These are phyloP conservation scores for Scorias spongiosa DNA, from an alignment of 2,329 filamentous ascomycete species.

Conservation along the genomic window DNA sequence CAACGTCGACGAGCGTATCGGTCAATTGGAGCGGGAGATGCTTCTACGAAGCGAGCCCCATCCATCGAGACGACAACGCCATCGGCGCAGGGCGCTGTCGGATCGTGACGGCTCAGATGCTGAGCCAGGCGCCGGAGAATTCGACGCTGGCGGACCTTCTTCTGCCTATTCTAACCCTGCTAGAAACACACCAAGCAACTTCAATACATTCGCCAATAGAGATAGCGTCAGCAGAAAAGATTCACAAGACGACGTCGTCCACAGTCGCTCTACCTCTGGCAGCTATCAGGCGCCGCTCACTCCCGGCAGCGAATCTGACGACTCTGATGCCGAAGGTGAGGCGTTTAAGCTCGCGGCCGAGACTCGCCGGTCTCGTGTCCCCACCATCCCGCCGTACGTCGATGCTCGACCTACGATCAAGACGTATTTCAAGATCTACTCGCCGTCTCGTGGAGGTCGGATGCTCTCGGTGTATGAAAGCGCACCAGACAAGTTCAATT, in stretches of 20 bases:
- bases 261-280: neutral
- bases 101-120: constrained; percentile 23
- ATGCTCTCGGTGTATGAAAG: constrained; percentile 44
- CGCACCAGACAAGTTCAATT: constrained; percentile 44
- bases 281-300: neutral
- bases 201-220: constrained; percentile 15
- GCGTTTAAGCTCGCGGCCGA: constrained; percentile 8
- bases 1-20: constrained; percentile 37
- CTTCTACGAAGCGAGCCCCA: constrained; percentile 25
- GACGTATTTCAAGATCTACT: constrained; percentile 48
- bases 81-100: neutral
- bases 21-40: constrained; percentile 39
- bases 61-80: constrained; percentile 15
- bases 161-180: constrained; percentile 1
- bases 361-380: constrained; percentile 16
- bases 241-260: neutral
- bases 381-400: constrained; percentile 38
- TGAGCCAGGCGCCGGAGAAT: constrained; percentile 20
- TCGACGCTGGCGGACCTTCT: constrained; percentile 1
- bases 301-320: constrained; percentile 4
- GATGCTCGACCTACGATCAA: constrained; percentile 42
- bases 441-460: constrained; percentile 41
- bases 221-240: neutral
- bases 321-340: constrained; percentile 13
- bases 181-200: constrained; percentile 5